Base-by-base conservation (phyloP, 2,329 filamentous ascomycete genomes). In the Coniochaeta sp. region DNA sequence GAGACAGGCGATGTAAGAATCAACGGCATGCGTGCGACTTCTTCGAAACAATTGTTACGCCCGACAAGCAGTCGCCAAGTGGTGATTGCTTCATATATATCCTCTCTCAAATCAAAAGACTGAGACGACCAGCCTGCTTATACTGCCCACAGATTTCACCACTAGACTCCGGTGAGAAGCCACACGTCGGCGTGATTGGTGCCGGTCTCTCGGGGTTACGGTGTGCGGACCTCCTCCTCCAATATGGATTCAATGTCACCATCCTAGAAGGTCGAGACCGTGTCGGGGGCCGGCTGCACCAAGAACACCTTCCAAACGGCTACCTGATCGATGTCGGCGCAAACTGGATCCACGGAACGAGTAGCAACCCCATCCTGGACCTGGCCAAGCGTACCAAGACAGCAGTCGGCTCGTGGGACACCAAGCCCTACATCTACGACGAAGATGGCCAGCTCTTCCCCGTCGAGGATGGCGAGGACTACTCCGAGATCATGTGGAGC, bases 331-430 rank as follows among this genome's bases (percentile, higher is more conserved):
- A 83, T 57, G 65, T 79, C 28, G 87, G 87, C 0, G 84, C 86
- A n/a, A 91, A 90, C 60, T 91, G 86, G 86, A 88, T 91, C 50
- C 86, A 91, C 54, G 86, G 87, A 30, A 88, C 84, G 6, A 71
- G 79, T 1, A 74, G 83, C 55, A 91, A 90, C 60, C 84, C 86
- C 0, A 86, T 89, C 14, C 65, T 85, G 33, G 80, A 86, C 40
- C 70, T 90, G 16, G 85, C 84, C 12, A 78, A 76, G 57, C 70
- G 79, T 55, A 88, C 84, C 0, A 68, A 73, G 1, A 88, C 79
- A 0, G 60, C 65, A 0, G 63, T 72, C 2, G 70, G 72, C 12
- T 68, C 62, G 51, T 75, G 72, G 68, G 80, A 84, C 46, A 72
- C 74, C 6, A 71, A 70, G 4, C 76, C 81, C 22, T 71, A 77